Conservation (phyloP, 2,329 filamentous ascomycete genomes). For the Stagonosporopsis vannaccii region DNA sequence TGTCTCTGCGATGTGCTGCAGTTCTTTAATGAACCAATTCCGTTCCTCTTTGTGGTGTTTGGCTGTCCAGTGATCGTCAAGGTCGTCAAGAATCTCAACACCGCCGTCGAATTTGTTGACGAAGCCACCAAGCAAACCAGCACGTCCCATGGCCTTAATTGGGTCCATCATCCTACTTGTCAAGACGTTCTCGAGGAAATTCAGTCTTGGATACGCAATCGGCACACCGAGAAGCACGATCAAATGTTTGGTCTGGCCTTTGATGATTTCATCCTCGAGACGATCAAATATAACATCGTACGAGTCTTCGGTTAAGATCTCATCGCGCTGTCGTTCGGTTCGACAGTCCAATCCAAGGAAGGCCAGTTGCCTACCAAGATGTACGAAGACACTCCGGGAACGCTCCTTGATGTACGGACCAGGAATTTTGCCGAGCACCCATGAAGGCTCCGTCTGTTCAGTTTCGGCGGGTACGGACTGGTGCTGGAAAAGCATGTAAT, state of each 20-base stretch:
- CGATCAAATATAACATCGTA: conserved; percentile 89
- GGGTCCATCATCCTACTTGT: conserved; percentile 88
- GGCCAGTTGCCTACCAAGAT: conserved; percentile 77
- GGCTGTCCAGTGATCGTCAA: conserved; percentile 97
- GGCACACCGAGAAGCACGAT: conserved; percentile 83
- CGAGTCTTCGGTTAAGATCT: conserved; percentile 79
- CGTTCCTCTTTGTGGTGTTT: conserved; percentile 93
- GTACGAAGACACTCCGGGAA: conserved; percentile 86
- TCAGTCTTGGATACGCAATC: conserved; percentile 55
- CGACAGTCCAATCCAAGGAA: conserved; percentile 90
- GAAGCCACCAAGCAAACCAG: conserved; percentile 78
- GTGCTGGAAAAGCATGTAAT: conserved; percentile 98
- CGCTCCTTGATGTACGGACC: conserved; percentile 91
- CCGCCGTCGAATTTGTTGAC: conserved; percentile 91
- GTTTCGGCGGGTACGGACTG: conserved; percentile 85
- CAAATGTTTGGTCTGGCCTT: conserved; percentile 87
- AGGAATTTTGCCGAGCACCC: conserved; percentile 79
- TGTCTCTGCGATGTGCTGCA: conserved; percentile 91
- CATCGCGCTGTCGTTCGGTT: conserved; percentile 85
- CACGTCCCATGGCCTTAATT: conserved; percentile 84
- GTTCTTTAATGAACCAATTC: conserved; percentile 83
- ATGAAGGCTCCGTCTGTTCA: conserved; percentile 84
- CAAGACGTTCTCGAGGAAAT: conserved; percentile 71
- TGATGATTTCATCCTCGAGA: conserved; percentile 79
- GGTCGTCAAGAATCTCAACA: conserved; percentile 87